Evolutionary conservation across 441 rosid genomes (phyloP).

Genomic region (Erodium texanum): DNA sequence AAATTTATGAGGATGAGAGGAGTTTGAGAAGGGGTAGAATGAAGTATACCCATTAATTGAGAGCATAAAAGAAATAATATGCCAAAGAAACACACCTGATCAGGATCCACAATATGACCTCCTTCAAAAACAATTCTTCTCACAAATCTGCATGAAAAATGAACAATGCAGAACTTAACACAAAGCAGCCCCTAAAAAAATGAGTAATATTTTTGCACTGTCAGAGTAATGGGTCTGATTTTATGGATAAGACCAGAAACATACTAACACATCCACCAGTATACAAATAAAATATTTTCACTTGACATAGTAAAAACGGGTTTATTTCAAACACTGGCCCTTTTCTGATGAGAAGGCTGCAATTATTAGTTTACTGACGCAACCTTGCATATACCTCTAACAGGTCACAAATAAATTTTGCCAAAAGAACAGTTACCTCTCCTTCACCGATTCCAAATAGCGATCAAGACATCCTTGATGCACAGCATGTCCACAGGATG

Average conservation of each 20-base stretch:
- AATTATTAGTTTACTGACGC: background rate
- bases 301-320: background rate
- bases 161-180: background rate
- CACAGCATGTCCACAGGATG: slow-evolving; percentile 97
- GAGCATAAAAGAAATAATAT: slow-evolving; percentile 5
- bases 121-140: slow-evolving; percentile 82
- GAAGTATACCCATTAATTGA: background rate
- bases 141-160: slow-evolving; percentile 37
- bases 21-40: slow-evolving; percentile 8
- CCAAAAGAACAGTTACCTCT: slow-evolving; percentile 47
- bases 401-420: background rate
- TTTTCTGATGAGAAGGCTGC: slow-evolving; percentile 1
- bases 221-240: background rate
- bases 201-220: background rate
- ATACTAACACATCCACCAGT: background rate
- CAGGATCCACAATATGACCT: slow-evolving; percentile 72
- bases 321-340: background rate
- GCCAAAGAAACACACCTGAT: slow-evolving; percentile 43
- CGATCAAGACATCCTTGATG: slow-evolving; percentile 90
- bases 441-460: slow-evolving; percentile 73
- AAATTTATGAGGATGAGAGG: slow-evolving; percentile 18
- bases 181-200: background rate
- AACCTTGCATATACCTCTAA: background rate
- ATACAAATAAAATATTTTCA: slow-evolving; percentile 1
- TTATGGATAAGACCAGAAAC: background rate